These are phyloP conservation scores for Cymbopogon flexuosus DNA, from an alignment of 202 grass and related monocot species.

Conservation along the genomic window DNA sequence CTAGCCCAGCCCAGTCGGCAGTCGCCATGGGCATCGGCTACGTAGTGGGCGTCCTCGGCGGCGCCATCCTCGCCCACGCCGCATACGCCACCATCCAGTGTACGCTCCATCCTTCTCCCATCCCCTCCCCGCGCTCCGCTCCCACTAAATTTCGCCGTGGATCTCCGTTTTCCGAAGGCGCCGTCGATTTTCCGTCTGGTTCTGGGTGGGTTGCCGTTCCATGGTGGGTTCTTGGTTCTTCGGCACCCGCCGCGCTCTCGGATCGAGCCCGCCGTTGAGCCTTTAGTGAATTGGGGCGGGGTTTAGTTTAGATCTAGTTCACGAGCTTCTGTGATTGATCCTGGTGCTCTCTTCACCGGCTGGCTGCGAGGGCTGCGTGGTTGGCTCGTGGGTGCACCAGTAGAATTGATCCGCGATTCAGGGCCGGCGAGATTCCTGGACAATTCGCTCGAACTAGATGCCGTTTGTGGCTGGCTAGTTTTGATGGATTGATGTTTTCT, in stretches of 20 bases:
- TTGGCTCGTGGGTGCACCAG: neutral
- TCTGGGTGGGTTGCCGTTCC: neutral
- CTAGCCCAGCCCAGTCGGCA: neutral
- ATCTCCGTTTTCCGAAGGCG: neutral
- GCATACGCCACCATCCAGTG: slow-evolving; percentile 87
- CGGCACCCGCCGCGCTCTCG: neutral
- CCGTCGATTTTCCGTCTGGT: neutral
- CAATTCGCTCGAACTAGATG: neutral
- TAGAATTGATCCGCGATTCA: neutral
- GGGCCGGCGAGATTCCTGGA: neutral
- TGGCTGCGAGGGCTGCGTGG: neutral
- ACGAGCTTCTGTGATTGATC: neutral
- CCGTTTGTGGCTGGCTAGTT: neutral
- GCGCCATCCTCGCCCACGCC: slow-evolving; percentile 70
- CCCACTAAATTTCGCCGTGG: neutral
- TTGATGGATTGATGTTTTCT: slow-evolving; percentile 9
- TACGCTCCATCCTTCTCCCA: neutral
- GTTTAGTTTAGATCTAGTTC: slow-evolving; percentile 21
- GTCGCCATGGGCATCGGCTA: slow-evolving; percentile 65
- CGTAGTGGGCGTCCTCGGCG: slow-evolving; percentile 63
- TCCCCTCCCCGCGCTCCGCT: neutral
- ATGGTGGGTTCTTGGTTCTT: neutral
- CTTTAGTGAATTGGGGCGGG: neutral
- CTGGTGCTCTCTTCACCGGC: neutral
- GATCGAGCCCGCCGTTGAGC: neutral